Conservation (phyloP, 345 rosid genomes). For the Moringa oleifera region DNA sequence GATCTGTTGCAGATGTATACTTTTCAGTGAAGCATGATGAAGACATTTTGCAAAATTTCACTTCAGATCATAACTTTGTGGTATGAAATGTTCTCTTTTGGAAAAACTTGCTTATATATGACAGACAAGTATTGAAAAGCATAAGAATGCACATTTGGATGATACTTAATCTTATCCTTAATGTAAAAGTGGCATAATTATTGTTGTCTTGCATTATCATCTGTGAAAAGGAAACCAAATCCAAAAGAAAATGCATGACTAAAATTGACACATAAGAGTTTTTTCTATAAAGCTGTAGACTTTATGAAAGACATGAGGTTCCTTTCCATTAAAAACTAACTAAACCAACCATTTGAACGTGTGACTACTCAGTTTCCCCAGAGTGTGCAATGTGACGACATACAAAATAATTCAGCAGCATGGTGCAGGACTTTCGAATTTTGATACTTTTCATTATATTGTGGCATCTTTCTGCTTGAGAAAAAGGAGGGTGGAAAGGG, state of each 20-base stretch:
- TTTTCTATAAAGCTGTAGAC: too few species aligned
- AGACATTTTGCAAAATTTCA: slow-evolving; percentile 61
- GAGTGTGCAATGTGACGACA: too few species aligned
- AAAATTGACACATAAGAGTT: too few species aligned
- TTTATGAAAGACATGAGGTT: too few species aligned
- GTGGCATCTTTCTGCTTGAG: too few species aligned
- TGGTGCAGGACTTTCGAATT: too few species aligned
- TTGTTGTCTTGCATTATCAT: not conserved
- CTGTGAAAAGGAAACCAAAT: not conserved
- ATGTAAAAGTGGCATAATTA: not conserved
- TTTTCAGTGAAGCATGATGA: slow-evolving; percentile 83
- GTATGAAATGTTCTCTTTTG: slow-evolving; percentile 37
- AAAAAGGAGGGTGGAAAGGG: too few species aligned
- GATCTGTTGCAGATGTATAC: slow-evolving; percentile 59
- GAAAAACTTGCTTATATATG: not conserved
- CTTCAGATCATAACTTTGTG: slow-evolving; percentile 67
- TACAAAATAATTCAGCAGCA: too few species aligned
- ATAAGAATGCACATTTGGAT: not conserved
- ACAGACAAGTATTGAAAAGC: not conserved
- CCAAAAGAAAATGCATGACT: not conserved
- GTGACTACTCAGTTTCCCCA: too few species aligned
- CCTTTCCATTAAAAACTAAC: too few species aligned
- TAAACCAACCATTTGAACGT: too few species aligned
- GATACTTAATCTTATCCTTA: not conserved
- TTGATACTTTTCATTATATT: too few species aligned